Conservation (phyloP, 768 basidiomycete genomes). For the Termitomyces sp. region DNA sequence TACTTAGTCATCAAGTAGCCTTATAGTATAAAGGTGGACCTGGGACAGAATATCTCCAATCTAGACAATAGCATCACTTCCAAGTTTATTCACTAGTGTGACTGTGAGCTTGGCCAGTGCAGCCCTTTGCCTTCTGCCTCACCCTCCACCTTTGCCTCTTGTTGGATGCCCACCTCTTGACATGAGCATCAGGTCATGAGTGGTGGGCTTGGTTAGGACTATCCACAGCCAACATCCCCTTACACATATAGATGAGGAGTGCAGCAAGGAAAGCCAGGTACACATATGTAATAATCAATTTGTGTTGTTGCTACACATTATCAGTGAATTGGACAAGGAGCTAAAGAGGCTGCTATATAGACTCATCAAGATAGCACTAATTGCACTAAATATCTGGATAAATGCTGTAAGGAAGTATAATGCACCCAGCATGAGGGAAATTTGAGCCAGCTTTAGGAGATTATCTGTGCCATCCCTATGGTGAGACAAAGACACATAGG, state of each 20-base stretch:
- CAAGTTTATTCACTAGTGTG: too few species aligned
- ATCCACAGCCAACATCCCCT: too few species aligned
- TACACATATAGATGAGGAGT: conserved; percentile 28
- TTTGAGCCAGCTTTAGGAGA: conserved; percentile 22
- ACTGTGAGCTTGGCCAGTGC: too few species aligned
- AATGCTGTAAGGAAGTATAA: conserved; percentile 27
- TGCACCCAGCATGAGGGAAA: conserved; percentile 29
- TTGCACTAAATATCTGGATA: conserved; percentile 15
- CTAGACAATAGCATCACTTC: too few species aligned
- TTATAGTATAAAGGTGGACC: too few species aligned
- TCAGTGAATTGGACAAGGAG: neutral
- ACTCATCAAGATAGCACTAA: conserved; percentile 14
- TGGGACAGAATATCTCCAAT: too few species aligned
- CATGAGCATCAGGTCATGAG: too few species aligned
- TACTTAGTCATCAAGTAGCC: too few species aligned
- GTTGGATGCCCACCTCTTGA: too few species aligned
- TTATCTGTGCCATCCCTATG: conserved; percentile 13
- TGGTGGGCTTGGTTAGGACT: too few species aligned
- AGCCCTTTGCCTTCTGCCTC: too few species aligned
- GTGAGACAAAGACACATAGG: neutral
- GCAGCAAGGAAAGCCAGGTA: conserved; percentile 28
- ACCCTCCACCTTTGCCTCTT: too few species aligned
- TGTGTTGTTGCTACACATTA: conserved; percentile 16
- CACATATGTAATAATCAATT: conserved; percentile 18
- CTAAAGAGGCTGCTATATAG: neutral